Evolutionary conservation across 352 stramenopile genomes (phyloP).

Genomic region (Pythium scleroteichum): DNA sequence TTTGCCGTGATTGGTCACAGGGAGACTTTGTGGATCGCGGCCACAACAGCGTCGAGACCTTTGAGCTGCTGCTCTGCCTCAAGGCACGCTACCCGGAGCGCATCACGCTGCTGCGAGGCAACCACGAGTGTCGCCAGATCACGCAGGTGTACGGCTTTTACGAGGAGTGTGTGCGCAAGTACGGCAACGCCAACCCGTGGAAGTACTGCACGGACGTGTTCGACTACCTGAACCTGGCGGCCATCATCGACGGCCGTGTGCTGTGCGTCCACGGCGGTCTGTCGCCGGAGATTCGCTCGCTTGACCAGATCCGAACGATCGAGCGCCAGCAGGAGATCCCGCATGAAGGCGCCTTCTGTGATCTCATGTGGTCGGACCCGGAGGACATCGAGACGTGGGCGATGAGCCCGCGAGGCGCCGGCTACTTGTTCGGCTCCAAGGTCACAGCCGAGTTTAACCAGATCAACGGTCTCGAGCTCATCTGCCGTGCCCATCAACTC

Average conservation of each 20-base stretch:
- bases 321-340: slow-evolving; percentile 96
- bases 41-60: slow-evolving; percentile 90
- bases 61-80: slow-evolving; percentile 86
- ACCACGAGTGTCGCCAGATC: slow-evolving; percentile 94
- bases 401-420: slow-evolving; percentile 86
- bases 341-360: slow-evolving; percentile 95
- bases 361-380: slow-evolving; percentile 98
- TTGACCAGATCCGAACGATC: slow-evolving; percentile 96
- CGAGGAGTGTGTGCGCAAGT: slow-evolving; percentile 97
- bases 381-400: slow-evolving; percentile 93
- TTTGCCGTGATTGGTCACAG: slow-evolving; percentile 30
- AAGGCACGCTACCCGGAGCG: slow-evolving; percentile 87
- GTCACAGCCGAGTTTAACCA: slow-evolving; percentile 91
- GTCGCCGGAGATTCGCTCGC: slow-evolving; percentile 92
- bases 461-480: slow-evolving; percentile 89
- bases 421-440: slow-evolving; percentile 88
- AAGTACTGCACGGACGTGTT: slow-evolving; percentile 97
- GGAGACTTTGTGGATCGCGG: slow-evolving; percentile 91
- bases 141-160: slow-evolving; percentile 98
- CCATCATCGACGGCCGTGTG: slow-evolving; percentile 91
- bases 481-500: slow-evolving; percentile 89
- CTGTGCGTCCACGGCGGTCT: slow-evolving; percentile 96
- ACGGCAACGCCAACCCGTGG: slow-evolving; percentile 95
- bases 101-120: slow-evolving; percentile 87
- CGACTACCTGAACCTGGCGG: slow-evolving; percentile 94